A percentile compares a stretch with the other conserved stretches of the same genome.
Evolutionary conservation across 305 asterid genomes (phyloP).

Genomic region (Rubia peregrina): DNA sequence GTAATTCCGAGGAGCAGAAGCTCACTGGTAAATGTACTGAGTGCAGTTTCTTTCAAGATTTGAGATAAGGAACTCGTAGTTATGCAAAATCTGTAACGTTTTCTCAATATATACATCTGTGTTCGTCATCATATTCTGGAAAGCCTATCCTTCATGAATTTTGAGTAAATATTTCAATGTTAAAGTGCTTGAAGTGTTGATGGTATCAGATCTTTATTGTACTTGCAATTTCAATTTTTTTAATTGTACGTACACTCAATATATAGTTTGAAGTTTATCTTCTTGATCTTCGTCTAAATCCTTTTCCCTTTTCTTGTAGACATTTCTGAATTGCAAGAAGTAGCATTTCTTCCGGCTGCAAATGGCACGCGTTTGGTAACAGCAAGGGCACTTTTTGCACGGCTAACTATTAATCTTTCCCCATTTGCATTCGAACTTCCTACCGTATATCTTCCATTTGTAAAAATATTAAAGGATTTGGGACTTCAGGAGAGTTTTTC

Average conservation of each 20-base stretch:
- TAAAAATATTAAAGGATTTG: conserved; percentile 69
- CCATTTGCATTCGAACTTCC: conserved; percentile 97
- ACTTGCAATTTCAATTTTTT: too few relatives aligned
- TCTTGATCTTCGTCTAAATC: neutral
- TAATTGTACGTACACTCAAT: neutral
- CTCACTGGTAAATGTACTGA: neutral
- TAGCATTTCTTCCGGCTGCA: conserved; percentile 92
- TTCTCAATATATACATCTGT: neutral
- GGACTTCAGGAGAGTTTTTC: conserved; percentile 82
- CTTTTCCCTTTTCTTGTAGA: conserved; percentile 32
- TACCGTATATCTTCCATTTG: conserved; percentile 67
- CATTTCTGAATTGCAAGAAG: conserved; percentile 52
- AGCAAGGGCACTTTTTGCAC: conserved; percentile 82
- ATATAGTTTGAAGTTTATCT: neutral
- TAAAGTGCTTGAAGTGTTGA: neutral
- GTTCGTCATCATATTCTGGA: neutral
- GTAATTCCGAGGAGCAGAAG: neutral
- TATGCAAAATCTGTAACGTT: neutral
- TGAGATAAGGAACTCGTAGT: neutral
- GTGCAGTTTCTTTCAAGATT: neutral
- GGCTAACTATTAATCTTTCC: conserved; percentile 78
- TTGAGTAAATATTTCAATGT: neutral
- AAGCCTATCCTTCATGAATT: neutral
- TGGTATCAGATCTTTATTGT: neutral
- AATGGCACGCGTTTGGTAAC: conserved; percentile 93